Base-by-base conservation (phyloP, 257 asterid genomes). In the Verbena officinalis region DNA sequence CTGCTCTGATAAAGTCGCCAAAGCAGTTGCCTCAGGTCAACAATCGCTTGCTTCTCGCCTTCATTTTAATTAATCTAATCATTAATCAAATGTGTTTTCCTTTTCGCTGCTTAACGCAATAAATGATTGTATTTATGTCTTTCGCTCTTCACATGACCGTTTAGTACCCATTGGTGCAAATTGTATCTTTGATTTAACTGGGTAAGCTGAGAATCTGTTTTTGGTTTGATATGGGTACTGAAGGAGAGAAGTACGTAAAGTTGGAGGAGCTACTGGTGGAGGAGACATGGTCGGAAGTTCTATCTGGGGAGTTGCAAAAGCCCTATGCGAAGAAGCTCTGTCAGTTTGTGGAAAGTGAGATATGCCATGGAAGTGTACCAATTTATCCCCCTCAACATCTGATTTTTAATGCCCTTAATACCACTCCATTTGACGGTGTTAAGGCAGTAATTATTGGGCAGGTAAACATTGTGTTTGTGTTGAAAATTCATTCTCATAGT, bases 371-470 rank as follows among this genome's bases (percentile, higher is more conserved):
- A 27, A 73, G 75, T 38, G 63, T 61, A 42, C 94, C 98, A 1
- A 72, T 93, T 59, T 89, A 93, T 65, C 98, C 98, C 67, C 98
- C 97, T 30, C 91, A 83, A 62, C 93, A 83, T 63, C 77, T 93
- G 66, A 78, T 90, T 53, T 93, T 93, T 68, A 93, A 85, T 67
- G 91, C 97, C 54, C 86, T 93, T 27, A 93, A 93, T 65, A 81
- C 95, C 55, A 93, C 98, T 55, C 78, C 96, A 17, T 84, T 93
- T 61, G 86, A 87, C 74, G 53, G 43, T 50, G 87, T 89, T 38
- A 93, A 90, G 80, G 97, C 86, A 4, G 98, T 89, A 60, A 93
- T 93, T 62, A 84, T 93, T 59, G 98, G 98, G 52, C 98, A 91
- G 97, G 96, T 88, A 69, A 17, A 59, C 31, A 30, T 70, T 59